Conservation (phyloP, 2,329 filamentous ascomycete species). For the Botrytis pseudocinerea region DNA sequence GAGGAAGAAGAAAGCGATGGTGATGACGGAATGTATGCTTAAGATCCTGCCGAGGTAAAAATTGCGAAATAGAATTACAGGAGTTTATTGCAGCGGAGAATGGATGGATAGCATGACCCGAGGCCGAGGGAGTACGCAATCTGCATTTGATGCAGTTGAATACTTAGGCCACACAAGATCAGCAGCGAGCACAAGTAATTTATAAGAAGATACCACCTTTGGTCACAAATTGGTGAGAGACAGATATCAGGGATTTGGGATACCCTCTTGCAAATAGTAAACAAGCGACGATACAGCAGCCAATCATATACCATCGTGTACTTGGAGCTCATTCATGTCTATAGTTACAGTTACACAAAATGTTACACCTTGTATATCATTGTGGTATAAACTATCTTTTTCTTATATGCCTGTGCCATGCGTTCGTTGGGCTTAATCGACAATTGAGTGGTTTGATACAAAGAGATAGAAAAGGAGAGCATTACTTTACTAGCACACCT, state of each 20-base stretch:
- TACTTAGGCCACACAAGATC: background rate
- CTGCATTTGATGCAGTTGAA: background rate
- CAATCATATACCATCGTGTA: background rate
- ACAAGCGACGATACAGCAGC: background rate
- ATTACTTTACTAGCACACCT: background rate
- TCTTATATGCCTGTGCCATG: background rate
- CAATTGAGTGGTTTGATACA: background rate
- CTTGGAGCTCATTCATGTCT: background rate
- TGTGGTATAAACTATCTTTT: background rate
- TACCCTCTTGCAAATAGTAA: background rate
- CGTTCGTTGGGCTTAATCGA: background rate
- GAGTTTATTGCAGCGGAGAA: background rate
- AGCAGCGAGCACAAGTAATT: background rate
- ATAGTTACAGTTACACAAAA: background rate
- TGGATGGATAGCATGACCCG: background rate
- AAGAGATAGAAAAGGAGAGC: background rate
- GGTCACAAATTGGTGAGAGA: background rate
- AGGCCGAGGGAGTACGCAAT: background rate
- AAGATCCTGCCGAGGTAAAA: background rate
- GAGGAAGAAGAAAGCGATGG: conserved; percentile 53
- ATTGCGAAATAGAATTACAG: no score
- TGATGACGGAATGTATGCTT: conserved; percentile 51
- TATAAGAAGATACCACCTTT: background rate
- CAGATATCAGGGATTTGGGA: background rate
- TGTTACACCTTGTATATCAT: background rate